Base-by-base conservation (phyloP, 805 yeast species). In the Candida maris region DNA sequence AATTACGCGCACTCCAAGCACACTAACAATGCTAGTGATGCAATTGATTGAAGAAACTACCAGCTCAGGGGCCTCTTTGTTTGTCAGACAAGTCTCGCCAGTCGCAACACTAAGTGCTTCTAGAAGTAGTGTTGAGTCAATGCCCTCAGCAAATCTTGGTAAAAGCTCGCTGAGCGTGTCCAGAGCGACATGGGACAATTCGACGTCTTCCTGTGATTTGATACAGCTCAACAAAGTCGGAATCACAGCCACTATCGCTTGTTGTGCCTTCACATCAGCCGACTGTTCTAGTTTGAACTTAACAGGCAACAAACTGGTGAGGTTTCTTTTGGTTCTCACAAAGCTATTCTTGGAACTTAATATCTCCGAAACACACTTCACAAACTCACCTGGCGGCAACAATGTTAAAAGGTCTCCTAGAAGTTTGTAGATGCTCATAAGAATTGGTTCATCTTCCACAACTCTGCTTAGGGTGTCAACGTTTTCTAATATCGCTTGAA, bases 1-100 rank as follows among this genome's bases (percentile, higher is more conserved):
- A 54, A 93, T 81, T 44, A 81, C 71, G 54, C 87, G 85, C 14
- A 94, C 89, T 35, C 98, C 98, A 30, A 89, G 61, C 17, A 79
- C 73, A 35, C 79, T 76, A 37, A 86, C 74, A 38, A 87, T 64
- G 46, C 79, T 77, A 38, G 85, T 77, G 43, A 86, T 74, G 40
- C 82, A 79, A 48, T 81, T 75, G 39, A 87, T 68, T 1, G 96
- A 76, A 0, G 96, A 75, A 23, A 93, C 75, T 20, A 79, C 67
- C 6, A 85, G 61, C 47, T 84, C 94, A 9, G 80, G 74, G 5
- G 68, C 48, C 1, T 37, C 32, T 2, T 52, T 57, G 45, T 69
- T 73, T 42, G 70, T 60, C 35, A 88, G 61, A 19, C 91, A 86
- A 32, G 58, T 48, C 2, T 69, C 58, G 7, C 69, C 57, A n/a